Evolutionary conservation across 306 rosid genomes (phyloP), one percentile per base, ranked within the genome.

Genomic region (Quercus dentata): DNA sequence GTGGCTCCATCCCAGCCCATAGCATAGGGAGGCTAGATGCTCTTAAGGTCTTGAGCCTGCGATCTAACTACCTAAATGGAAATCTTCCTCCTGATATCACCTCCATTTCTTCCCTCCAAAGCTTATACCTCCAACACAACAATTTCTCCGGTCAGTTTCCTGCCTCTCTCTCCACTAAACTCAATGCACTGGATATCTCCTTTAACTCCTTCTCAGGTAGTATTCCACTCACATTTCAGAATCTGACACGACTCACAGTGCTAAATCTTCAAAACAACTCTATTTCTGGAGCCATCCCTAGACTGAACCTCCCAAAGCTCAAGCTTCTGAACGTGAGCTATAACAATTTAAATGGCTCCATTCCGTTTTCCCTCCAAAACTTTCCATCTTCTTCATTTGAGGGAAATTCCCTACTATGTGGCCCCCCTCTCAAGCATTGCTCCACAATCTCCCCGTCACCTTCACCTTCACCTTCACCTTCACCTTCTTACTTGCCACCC

Each of bases 111-210:
- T 88, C 96, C 28, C 87, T 92, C 56, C 88, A 84, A 62, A 84
- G 61, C 85, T 89, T 85, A 55, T 82, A 80, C 84, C 86, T 92
- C 28, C 97, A 92, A 62, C 79, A 88, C 63, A 92, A 92, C 18
- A 88, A 83, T 80, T 91, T 92, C 86, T 86, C 94, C 3, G 92
- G 92, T 70, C 51, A n/a, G 52, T 73, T 92, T 79, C 97, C 97
- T 75, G 62, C 86, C 57, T 75, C 81, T 41, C 82, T 92, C 74
- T 83, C 97, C 8, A 85, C 86, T 54, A 86, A 81, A 71, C 91
- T 92, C 23, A 9, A 83, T 30, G 88, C 85, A 18, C 62, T 92
- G 56, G 96, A 92, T 70, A 35, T 91, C 77, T 89, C 96, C 49
- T 88, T 62, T 38, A 92, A 92, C 86, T 86, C 89, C 55, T 85